phyloP scores from a whole-genome alignment of 768 basidiomycete species.

The Epithele typhae region DNA sequence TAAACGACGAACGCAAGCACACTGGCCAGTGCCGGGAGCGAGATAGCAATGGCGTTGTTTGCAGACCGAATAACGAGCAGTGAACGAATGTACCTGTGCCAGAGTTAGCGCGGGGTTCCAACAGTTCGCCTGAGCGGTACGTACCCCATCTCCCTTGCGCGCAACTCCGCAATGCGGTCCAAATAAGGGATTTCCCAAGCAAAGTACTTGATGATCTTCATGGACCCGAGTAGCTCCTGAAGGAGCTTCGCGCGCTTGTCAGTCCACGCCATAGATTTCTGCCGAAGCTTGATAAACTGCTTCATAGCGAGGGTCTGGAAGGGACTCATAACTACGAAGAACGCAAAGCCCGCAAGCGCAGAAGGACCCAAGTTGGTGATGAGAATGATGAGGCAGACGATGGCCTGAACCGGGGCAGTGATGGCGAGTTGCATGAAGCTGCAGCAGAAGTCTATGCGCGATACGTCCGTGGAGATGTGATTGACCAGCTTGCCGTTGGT shows the following conservation, averaged over 20 bases:
- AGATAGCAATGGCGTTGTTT: slow-evolving; percentile 64
- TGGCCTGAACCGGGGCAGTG: slow-evolving; percentile 73
- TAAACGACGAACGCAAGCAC: slow-evolving; percentile 78
- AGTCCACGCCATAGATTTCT: slow-evolving; percentile 81
- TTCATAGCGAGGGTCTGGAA: slow-evolving; percentile 73
- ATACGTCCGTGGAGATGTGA: slow-evolving; percentile 90
- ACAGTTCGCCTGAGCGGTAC: slow-evolving; percentile 28
- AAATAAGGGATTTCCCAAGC: slow-evolving; percentile 86
- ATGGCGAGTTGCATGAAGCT: slow-evolving; percentile 80
- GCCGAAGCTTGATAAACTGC: slow-evolving; percentile 59
- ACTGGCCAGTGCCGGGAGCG: slow-evolving; percentile 74
- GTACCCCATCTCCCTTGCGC: slow-evolving; percentile 67
- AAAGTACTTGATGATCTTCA: slow-evolving; percentile 92
- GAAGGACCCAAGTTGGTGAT: slow-evolving; percentile 65
- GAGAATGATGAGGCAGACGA: slow-evolving; percentile 72
- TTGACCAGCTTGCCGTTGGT: slow-evolving; percentile 90
- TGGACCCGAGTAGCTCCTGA: slow-evolving; percentile 84
- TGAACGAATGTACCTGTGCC: slow-evolving; percentile 54
- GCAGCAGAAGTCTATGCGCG: slow-evolving; percentile 84
- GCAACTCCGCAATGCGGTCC: slow-evolving; percentile 61
- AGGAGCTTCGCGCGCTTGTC: slow-evolving; percentile 87
- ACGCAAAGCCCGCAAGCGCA: slow-evolving; percentile 50
- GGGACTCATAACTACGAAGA: slow-evolving; percentile 71
- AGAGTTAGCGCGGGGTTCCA: neutral
- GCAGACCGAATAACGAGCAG: slow-evolving; percentile 63